Base-by-base conservation (phyloP, 2,329 filamentous ascomycete genomes). In the Neonectria hederae region DNA sequence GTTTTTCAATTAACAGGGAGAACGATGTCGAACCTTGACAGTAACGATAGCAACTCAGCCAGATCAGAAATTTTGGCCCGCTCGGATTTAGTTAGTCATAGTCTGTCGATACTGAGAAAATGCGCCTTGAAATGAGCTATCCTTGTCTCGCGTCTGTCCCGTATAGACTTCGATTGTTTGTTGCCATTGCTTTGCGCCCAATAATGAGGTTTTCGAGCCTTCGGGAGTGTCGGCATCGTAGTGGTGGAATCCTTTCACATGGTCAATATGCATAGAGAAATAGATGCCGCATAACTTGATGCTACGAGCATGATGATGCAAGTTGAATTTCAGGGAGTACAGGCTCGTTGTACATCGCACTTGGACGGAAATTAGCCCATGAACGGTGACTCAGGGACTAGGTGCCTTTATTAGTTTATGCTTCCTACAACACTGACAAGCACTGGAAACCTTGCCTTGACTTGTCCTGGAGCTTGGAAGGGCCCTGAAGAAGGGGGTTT, bases 1-100 rank as follows among this genome's bases (percentile, higher is more conserved):
- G 24, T 30, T 79, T 79, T 42, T 79, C 74, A 6, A 79, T 70
- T 9, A 79, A 65, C 14, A 76, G 24, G 13, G 53, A 35, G n/a
- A 5, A 72, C 71, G 2, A 67, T 69, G 21, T 76, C 66, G 8
- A 65, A 64, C 2, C 59, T 38, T 2, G 76, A 72, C 0, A 78
- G 59, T 6, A 74, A 26, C 1, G 67, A 59, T 8, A 43, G 11
- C 10, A 72, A 46, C 32, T 67, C 59, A 7, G 35, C 21, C 14
- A 54, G 19, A 24, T 51, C 30, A 7, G 49, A 49, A 4, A 54
- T 9, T 30, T 26, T 42, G 21, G 32, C 8, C 5, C 42, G 38
- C 54, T 56, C 52, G 30, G 52, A 22, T 22, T 48, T 56, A 22
- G n/a, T 26, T 46, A 8, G 48, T 48, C 10, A 48, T 26, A 10